Evolutionary conservation across 2,329 filamentous ascomycete genomes (phyloP), one percentile per base, ranked within the genome.

Genomic region (Venturia pyrina): DNA sequence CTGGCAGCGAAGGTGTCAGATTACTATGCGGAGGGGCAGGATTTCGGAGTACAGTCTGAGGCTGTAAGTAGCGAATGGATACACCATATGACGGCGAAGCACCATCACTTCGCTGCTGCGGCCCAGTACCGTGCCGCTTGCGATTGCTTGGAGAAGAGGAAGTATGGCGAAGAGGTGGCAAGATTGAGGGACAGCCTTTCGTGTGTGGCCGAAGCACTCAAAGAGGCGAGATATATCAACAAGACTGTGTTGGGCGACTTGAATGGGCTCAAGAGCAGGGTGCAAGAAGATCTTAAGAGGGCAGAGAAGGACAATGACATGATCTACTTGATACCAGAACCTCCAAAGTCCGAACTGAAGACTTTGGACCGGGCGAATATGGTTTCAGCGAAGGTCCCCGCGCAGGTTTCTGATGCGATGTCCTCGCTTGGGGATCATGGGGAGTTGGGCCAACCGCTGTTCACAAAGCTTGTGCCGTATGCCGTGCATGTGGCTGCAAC

Each of bases 221-320:
- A 90, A 75, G 93, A 97, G 77, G 85, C 86, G 40, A 85, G 86
- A 62, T 92, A 93, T 75, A 83, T 98, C 66, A 95, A 88, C 76
- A 92, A 91, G 71, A 81, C 85, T 0, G 91, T 99, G 0, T 79
- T 90, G 3, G 88, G 88, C 1, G 95, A 98, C 74, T 78, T 99
- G 37, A 89, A 91, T 65, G 89, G 87, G 0, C 77, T 99, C 66
- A 96, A 96, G 78, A 88, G 82, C 67, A 87, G 89, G 68, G 89
- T 96, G 0, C 84, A 89, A 43, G 93, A 96, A 70, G 92, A 97
- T 70, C 73, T 99, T 69, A 96, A 96, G 77, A 83, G 93, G 60
- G 93, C 93, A 0, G 93, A 98, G 75, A 96, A 91, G 75, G 95
- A 99, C 73, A 99, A 99, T 70, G 93, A 99, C 74, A 82, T 96